These are phyloP conservation scores for Talaromyces sp. DNA, from an alignment of 2,329 filamentous ascomycete species.

Conservation along the genomic window DNA sequence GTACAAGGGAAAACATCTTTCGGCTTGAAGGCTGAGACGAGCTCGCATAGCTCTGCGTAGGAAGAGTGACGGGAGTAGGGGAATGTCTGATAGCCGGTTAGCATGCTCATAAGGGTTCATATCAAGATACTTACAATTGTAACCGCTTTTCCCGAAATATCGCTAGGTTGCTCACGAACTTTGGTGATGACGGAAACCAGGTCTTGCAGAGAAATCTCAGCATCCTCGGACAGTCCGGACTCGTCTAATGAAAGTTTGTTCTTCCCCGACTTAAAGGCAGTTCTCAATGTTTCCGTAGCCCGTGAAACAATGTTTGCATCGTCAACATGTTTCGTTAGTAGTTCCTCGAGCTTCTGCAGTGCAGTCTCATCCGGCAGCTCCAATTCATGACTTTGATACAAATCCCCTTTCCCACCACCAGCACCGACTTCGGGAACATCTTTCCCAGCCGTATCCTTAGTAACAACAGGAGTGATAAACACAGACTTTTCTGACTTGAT, in stretches of 20 bases:
- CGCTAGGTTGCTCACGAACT: conserved; percentile 6
- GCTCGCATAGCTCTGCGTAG: conserved; percentile 67
- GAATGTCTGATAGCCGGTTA: conserved; percentile 47
- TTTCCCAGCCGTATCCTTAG: conserved; percentile 50
- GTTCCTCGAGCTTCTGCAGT: conserved; percentile 48
- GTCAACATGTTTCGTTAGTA: conserved; percentile 42
- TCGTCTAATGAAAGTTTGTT: conserved; percentile 28
- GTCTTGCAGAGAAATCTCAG: conserved; percentile 32
- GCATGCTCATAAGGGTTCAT: neutral
- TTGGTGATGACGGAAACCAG: conserved; percentile 28
- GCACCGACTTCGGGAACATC: conserved; percentile 69
- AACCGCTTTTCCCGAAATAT: conserved; percentile 13
- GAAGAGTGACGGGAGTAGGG: conserved; percentile 90
- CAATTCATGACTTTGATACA: conserved; percentile 63
- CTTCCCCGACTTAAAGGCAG: conserved; percentile 28
- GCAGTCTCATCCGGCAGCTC: conserved; percentile 48
- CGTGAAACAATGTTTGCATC: conserved; percentile 22
- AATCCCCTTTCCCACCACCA: conserved; percentile 72
- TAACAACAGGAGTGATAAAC: conserved; percentile 72
- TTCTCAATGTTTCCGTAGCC: conserved; percentile 23
- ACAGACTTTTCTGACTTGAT: conserved; percentile 53
- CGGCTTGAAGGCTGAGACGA: conserved; percentile 65
- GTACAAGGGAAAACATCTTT: conserved; percentile 81
- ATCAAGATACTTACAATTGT: conserved; percentile 25
- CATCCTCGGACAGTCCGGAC: conserved; percentile 28